Conservation (phyloP, 2,329 filamentous ascomycete genomes). For the Chaetothyriales sp. region DNA sequence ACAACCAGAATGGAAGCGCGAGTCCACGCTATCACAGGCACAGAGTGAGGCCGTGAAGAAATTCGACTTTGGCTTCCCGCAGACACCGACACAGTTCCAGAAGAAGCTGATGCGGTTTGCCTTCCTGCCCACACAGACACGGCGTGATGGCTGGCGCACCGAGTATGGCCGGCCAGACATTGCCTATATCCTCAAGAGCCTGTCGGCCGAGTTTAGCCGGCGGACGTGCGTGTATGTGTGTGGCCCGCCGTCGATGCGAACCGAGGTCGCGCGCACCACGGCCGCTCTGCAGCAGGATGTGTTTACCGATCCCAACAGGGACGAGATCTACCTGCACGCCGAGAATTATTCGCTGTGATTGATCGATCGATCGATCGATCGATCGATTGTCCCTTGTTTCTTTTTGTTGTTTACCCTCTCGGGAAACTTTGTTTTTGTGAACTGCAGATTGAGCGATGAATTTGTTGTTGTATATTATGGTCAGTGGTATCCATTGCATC, state of each 20-base stretch:
- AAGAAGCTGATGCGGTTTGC: constrained; percentile 83
- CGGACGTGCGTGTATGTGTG: constrained; percentile 86
- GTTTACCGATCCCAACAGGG: constrained; percentile 59
- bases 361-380: background rate
- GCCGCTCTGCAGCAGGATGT: constrained; percentile 70
- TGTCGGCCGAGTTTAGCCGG: constrained; percentile 66
- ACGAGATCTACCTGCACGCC: constrained; percentile 87
- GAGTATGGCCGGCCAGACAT: constrained; percentile 86
- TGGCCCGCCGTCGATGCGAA: constrained; percentile 71
- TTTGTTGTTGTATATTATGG: too few relatives aligned
- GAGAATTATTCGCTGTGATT: constrained; percentile 83
- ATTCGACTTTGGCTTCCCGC: constrained; percentile 70
- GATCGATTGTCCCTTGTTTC: too few relatives aligned
- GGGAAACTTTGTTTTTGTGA: too few relatives aligned
- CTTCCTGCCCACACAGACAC: constrained; percentile 42
- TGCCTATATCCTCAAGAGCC: constrained; percentile 68
- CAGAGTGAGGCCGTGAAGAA: constrained; percentile 20
- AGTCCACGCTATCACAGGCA: constrained; percentile 10
- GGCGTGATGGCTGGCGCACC: constrained; percentile 64
- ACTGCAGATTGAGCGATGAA: too few relatives aligned
- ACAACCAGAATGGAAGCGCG: constrained; percentile 2
- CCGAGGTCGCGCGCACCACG: constrained; percentile 74
- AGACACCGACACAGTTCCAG: constrained; percentile 73
- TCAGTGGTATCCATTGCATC: too few relatives aligned
- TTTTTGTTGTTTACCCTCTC: too few relatives aligned